Evolutionary conservation across 257 asterid species (phyloP).

Genomic region (Ophiorrhiza pumila): DNA sequence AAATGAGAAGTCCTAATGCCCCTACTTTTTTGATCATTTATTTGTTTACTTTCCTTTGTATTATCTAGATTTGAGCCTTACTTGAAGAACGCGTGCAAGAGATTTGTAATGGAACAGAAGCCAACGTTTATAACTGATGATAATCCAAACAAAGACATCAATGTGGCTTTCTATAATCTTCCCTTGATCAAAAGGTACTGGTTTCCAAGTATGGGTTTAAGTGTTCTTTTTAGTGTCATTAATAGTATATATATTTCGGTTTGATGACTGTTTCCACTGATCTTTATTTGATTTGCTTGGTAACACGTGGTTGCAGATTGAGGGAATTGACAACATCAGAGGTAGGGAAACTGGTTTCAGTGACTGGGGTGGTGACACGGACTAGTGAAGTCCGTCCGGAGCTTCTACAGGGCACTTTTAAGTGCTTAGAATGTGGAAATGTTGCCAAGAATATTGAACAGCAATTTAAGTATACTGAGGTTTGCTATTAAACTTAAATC

Average conservation of each 20-base stretch:
- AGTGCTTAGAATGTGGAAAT: conserved; percentile 87
- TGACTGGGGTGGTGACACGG: conserved; percentile 92
- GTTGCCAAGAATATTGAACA: conserved; percentile 77
- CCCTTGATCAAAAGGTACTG: conserved; percentile 66
- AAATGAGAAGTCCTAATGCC: too few relatives aligned
- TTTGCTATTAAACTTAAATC: conserved; percentile 17
- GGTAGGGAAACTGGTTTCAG: conserved; percentile 86
- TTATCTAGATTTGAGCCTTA: conserved; percentile 55
- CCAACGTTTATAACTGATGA: conserved; percentile 77
- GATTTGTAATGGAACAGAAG: conserved; percentile 74
- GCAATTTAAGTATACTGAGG: conserved; percentile 97
- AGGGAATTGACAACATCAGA: conserved; percentile 85
- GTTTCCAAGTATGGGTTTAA: not conserved
- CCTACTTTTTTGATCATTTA: not conserved
- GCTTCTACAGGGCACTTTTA: conserved; percentile 83
- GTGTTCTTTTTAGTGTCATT: not conserved
- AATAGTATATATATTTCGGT: not conserved
- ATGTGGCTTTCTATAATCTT: conserved; percentile 81
- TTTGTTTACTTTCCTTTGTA: not conserved
- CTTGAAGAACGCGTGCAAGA: conserved; percentile 82
- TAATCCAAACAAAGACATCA: conserved; percentile 73
- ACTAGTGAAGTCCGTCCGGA: conserved; percentile 97
- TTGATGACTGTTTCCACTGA: not conserved
- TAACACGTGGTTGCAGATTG: conserved; percentile 28
- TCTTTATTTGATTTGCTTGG: not conserved